These are phyloP conservation scores for Ceratobasidium sp. DNA, from an alignment of 1,284 basidiomycete species.

Conservation along the genomic window DNA sequence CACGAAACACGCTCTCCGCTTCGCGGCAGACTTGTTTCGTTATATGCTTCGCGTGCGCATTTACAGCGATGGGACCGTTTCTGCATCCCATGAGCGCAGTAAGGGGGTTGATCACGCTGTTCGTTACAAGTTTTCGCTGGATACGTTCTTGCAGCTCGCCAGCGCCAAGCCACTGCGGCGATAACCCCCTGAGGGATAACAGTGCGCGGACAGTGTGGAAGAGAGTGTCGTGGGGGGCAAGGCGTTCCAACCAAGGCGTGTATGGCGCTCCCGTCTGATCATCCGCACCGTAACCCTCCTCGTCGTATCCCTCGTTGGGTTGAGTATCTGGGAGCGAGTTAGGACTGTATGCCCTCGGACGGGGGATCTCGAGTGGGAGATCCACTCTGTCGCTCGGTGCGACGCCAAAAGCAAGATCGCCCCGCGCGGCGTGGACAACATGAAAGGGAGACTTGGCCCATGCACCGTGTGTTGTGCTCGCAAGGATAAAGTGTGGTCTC, in stretches of 20 bases:
- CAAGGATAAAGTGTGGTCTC: constrained; percentile 90
- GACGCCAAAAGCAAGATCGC: constrained; percentile 83
- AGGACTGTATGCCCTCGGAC: not conserved
- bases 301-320: too few relatives aligned
- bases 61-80: constrained; percentile 79
- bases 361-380: constrained; percentile 18
- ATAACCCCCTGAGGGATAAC: constrained; percentile 68
- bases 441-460: constrained; percentile 67
- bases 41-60: constrained; percentile 62
- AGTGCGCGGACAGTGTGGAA: constrained; percentile 79
- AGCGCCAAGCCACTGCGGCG: constrained; percentile 77
- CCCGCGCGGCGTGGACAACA: constrained; percentile 81
- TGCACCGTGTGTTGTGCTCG: constrained; percentile 86
- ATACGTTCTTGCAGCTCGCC: constrained; percentile 78
- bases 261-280: not conserved
- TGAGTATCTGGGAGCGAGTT: not conserved
- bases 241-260: constrained; percentile 47
- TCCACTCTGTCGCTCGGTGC: constrained; percentile 62
- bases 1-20: constrained; percentile 71
- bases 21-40: constrained; percentile 69
- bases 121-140: constrained; percentile 87
- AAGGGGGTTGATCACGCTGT: constrained; percentile 89
- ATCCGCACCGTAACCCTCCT: too few relatives aligned
- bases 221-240: constrained; percentile 62
- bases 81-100: constrained; percentile 85